Evolutionary conservation across 495 filamentous ascomycete species (phyloP), one percentile per base, ranked within the genome.

Genomic region (Neurospora terricola): DNA sequence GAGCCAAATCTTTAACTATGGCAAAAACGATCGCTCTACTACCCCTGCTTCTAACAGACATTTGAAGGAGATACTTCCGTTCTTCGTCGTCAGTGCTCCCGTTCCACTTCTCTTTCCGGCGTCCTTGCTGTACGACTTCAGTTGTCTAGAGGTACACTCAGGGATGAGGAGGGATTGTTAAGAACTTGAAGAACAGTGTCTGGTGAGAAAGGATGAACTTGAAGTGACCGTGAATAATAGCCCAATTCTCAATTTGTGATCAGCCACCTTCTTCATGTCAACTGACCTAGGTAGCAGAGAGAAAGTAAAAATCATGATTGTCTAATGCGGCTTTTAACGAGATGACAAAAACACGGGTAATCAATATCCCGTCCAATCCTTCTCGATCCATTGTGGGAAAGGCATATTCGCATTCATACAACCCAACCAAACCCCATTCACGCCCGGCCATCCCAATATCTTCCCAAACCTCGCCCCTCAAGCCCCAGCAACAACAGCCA

Each of bases 401-500:
- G 12, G 10, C 38, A n/a, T n/a, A 45, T n/a, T 45, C 42, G 7
- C 4, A n/a, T 40, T 16, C 38, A 39, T n/a, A 45, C 42, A n/a
- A 45, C 42, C 42, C 42, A 45, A 45, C 18, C 42, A 45, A 45
- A 40, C 5, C 39, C 39, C 39, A 16, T 16, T 40, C 12, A 40
- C 5, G 39, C 37, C 37, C 37, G 37, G 8, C 39, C 39, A 40
- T 16, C 12, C 39, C 14, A 14, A 16, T 40, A 40, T 40, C 11
- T 40, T 16, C 39, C 5, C 14, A 40, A 2, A 40, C 39, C 14
- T 40, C 12, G 12, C 39, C 39, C 39, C 39, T 40, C n/a, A 81
- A 34, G 78, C 80, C 27, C 78, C 80, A 34, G 76, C 78, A 68
- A 81, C 79, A 73, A 81, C 80, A 45, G 80, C 80, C 75, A 81